A percentile compares a stretch with the other conserved stretches of the same genome.
These are phyloP conservation scores for Collybia sordida DNA, from an alignment of 768 basidiomycete species.

Conservation along the genomic window DNA sequence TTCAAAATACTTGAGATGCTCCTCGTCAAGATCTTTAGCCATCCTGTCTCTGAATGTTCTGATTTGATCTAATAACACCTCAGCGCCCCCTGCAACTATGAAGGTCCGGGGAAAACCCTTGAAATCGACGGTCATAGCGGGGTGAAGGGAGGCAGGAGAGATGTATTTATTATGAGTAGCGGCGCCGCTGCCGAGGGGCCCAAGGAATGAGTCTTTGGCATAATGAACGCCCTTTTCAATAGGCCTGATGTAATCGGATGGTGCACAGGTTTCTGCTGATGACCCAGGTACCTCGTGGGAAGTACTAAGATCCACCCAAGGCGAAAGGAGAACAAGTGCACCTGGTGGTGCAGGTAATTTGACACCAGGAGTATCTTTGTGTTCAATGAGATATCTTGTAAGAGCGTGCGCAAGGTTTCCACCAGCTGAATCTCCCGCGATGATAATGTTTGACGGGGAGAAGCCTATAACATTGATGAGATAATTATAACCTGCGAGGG, in stretches of 20 bases:
- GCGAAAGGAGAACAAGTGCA: conserved; percentile 52
- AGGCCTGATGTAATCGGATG: conserved; percentile 36
- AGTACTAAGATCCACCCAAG: conserved; percentile 51
- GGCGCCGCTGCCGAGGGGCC: conserved; percentile 46
- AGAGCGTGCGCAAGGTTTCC: conserved; percentile 70
- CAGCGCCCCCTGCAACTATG: conserved; percentile 56
- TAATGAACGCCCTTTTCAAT: conserved; percentile 19
- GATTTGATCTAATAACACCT: conserved; percentile 54
- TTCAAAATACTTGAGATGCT: conserved; percentile 47
- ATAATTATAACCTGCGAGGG: conserved; percentile 71
- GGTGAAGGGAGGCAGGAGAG: conserved; percentile 53
- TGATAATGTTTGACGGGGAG: conserved; percentile 55
- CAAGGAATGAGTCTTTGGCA: conserved; percentile 41
- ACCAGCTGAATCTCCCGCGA: conserved; percentile 78
- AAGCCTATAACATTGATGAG: conserved; percentile 60
- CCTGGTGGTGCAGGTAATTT: conserved; percentile 45
- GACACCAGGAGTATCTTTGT: conserved; percentile 29
- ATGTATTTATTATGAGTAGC: conserved; percentile 52
- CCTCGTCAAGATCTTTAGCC: conserved; percentile 48
- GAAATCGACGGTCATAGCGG: conserved; percentile 39
- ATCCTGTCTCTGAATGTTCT: conserved; percentile 45
- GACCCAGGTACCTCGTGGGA: conserved; percentile 38
- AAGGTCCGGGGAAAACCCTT: conserved; percentile 61
- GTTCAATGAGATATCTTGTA: conserved; percentile 57
- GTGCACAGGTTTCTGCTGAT: conserved; percentile 30